Evolutionary conservation across 768 basidiomycete species (phyloP).

Genomic region (Tulasnella sp.): DNA sequence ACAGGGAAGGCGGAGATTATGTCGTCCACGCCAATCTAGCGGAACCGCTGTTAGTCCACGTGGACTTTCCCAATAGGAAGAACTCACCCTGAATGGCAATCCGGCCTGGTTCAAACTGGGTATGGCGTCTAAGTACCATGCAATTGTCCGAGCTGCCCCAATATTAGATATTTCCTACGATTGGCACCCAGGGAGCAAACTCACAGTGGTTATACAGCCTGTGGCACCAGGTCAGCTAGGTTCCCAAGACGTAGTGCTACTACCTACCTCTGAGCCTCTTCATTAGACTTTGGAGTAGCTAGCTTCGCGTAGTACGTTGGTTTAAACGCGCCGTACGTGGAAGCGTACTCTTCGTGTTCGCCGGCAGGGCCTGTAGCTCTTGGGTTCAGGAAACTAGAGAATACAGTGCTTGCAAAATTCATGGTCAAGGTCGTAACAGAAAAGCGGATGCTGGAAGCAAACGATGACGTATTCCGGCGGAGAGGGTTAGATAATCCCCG

Average conservation of each 20-base stretch:
- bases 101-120: conserved; percentile 16
- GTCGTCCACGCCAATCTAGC: conserved; percentile 17
- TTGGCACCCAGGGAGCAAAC: background rate
- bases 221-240: background rate
- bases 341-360: conserved; percentile 6
- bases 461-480: no score
- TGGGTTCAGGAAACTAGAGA: no score
- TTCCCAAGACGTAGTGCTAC: background rate
- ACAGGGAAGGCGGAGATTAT: conserved; percentile 15
- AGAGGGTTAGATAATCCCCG: no score
- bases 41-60: background rate
- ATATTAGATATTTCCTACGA: background rate
- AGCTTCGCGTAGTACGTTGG: conserved; percentile 12
- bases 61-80: background rate
- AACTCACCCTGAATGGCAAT: conserved; percentile 14
- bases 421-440: no score
- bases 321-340: conserved; percentile 15
- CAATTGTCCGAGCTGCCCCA: conserved; percentile 15
- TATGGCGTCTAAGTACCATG: conserved; percentile 19
- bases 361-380: no score
- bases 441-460: no score
- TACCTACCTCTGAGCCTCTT: conserved; percentile 16
- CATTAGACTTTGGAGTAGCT: conserved; percentile 12
- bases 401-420: no score
- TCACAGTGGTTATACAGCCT: conserved; percentile 17